phyloP scores from a whole-genome alignment of 305 asterid genomes.

The Petunia hybrid region DNA sequence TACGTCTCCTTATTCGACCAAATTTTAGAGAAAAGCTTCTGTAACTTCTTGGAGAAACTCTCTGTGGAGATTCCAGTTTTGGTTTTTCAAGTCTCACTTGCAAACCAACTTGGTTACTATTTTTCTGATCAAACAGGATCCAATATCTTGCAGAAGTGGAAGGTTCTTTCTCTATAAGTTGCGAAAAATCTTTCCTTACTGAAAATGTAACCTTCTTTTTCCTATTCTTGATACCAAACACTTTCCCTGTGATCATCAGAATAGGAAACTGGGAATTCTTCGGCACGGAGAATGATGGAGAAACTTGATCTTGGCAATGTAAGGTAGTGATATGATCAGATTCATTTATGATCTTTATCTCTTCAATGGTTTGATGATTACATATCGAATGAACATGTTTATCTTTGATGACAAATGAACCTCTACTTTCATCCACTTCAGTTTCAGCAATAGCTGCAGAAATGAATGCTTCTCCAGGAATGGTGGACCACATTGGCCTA shows the following conservation, averaged over 20 bases:
- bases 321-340: constrained; percentile 37
- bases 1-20: constrained; percentile 51
- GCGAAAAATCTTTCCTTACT: constrained; percentile 30
- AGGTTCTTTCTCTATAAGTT: constrained; percentile 41
- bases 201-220: constrained; percentile 33
- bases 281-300: constrained; percentile 18
- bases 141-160: constrained; percentile 66
- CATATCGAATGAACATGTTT: constrained; percentile 58
- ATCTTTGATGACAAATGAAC: constrained; percentile 80
- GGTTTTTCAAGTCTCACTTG: constrained; percentile 74
- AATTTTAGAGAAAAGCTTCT: constrained; percentile 52
- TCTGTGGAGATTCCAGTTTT: constrained; percentile 43
- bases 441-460: constrained; percentile 84
- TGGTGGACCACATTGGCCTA: constrained; percentile 71
- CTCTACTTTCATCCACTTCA: constrained; percentile 90
- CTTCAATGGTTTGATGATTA: constrained; percentile 77
- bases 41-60: constrained; percentile 59
- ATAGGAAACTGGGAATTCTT: constrained; percentile 42
- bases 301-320: constrained; percentile 39
- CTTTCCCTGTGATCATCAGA: constrained; percentile 69
- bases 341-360: constrained; percentile 49
- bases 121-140: constrained; percentile 77
- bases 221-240: constrained; percentile 49
- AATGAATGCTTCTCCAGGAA: constrained; percentile 84
- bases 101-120: constrained; percentile 68